A percentile compares a stretch with the other conserved stretches of the same genome.
phyloP scores from a whole-genome alignment of 345 rosid genomes.

The Nephelium lappaceum region DNA sequence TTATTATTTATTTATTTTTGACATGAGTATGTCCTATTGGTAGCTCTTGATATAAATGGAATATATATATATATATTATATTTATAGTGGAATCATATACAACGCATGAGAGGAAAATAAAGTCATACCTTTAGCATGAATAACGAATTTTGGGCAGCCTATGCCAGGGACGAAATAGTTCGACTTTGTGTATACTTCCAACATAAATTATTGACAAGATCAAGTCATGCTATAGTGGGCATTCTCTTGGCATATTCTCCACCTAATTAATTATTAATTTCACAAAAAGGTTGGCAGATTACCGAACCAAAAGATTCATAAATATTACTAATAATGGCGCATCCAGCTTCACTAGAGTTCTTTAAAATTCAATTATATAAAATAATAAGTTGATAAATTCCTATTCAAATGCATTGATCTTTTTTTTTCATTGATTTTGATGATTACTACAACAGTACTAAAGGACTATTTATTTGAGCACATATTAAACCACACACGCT shows the following conservation, averaged over 20 bases:
- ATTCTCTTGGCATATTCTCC: constrained; percentile 4
- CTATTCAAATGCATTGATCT: too few species aligned
- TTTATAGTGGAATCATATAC: background rate
- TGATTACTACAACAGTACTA: too few species aligned
- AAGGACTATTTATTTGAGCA: too few species aligned
- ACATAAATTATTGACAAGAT: background rate
- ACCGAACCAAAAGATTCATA: background rate
- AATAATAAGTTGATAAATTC: too few species aligned
- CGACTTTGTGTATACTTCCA: background rate
- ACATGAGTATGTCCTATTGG: too few species aligned
- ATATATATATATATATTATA: too few species aligned
- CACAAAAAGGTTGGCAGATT: background rate
- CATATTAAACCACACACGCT: too few species aligned
- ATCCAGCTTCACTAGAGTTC: background rate
- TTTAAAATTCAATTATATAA: too few species aligned
- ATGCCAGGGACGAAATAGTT: background rate
- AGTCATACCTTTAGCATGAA: background rate
- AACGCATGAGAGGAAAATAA: background rate
- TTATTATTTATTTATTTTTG: too few species aligned
- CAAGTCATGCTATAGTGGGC: background rate
- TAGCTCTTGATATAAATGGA: background rate
- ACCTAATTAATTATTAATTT: constrained; percentile 21
- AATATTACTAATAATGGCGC: too few species aligned
- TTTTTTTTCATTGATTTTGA: too few species aligned
- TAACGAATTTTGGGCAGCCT: background rate